phyloP scores from a whole-genome alignment of 768 basidiomycete species.

The Kondoa subrosea region DNA sequence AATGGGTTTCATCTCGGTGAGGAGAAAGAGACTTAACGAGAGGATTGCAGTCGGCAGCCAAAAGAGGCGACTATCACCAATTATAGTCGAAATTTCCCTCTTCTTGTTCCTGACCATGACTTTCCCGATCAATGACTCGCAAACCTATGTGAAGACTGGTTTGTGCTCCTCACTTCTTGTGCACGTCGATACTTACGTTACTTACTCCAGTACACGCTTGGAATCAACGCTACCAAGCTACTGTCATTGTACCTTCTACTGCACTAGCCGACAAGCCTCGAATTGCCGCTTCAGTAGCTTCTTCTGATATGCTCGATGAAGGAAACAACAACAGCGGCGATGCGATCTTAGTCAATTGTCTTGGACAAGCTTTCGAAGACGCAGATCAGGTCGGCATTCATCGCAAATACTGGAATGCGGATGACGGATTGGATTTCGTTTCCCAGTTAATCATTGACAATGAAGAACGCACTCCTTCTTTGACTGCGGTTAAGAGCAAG shows the following conservation, averaged over 20 bases:
- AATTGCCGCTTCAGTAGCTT: not conserved
- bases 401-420: conserved; percentile 12
- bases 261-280: not conserved
- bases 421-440: conserved; percentile 54
- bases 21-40: too few species aligned
- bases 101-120: too few species aligned
- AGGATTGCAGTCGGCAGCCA: too few species aligned
- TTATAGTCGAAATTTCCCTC: too few species aligned
- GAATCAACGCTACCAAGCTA: conserved; percentile 11
- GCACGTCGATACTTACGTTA: not conserved
- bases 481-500: conserved; percentile 1
- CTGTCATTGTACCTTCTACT: conserved; percentile 2
- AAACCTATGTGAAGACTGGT: conserved; percentile 66
- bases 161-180: too few species aligned
- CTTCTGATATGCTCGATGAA: not conserved
- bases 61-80: too few species aligned
- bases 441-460: conserved; percentile 61
- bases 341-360: conserved; percentile 1
- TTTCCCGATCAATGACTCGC: conserved; percentile 67
- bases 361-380: not conserved
- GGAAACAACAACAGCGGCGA: not conserved
- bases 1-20: too few species aligned
- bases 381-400: not conserved
- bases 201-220: not conserved
- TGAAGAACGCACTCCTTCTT: conserved; percentile 38